These are phyloP conservation scores for Pseudocercospora cruenta DNA, from an alignment of 2,329 filamentous ascomycete genomes.

Conservation along the genomic window DNA sequence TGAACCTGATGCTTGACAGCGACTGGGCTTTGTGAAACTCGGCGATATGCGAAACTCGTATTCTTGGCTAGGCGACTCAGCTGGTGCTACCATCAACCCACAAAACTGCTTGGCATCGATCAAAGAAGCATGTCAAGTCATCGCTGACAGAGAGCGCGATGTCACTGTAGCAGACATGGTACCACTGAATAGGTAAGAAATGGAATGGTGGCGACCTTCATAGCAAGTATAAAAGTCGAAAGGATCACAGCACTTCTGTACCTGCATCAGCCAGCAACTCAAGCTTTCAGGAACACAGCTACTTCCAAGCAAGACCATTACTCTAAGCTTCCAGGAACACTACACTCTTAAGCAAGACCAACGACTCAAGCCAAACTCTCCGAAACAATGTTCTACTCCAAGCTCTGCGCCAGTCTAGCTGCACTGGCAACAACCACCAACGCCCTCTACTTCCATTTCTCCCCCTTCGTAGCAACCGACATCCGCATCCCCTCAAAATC, in stretches of 20 bases:
- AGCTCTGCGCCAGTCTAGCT: conserved; percentile 5
- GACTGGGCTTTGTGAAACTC: background rate
- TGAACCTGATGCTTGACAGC: background rate
- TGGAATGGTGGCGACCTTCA: no score
- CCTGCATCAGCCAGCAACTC: background rate
- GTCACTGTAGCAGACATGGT: background rate
- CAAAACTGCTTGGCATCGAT: background rate
- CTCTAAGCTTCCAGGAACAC: no score
- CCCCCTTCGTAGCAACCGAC: conserved; percentile 20
- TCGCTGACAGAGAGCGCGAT: background rate
- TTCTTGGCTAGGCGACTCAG: background rate
- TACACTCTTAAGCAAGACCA: background rate
- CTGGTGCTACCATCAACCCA: background rate
- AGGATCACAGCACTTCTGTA: background rate
- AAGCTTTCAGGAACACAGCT: background rate
- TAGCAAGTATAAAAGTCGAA: background rate
- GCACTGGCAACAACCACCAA: conserved; percentile 7
- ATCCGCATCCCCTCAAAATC: conserved; percentile 14
- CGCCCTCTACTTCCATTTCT: conserved; percentile 28
- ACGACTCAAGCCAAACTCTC: no score
- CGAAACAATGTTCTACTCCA: background rate
- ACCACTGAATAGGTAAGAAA: background rate
- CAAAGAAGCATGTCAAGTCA: background rate
- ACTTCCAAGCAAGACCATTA: background rate
- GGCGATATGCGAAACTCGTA: background rate